Evolutionary conservation across 2,329 filamentous ascomycete genomes (phyloP).

Genomic region (Diaporthe sp.): DNA sequence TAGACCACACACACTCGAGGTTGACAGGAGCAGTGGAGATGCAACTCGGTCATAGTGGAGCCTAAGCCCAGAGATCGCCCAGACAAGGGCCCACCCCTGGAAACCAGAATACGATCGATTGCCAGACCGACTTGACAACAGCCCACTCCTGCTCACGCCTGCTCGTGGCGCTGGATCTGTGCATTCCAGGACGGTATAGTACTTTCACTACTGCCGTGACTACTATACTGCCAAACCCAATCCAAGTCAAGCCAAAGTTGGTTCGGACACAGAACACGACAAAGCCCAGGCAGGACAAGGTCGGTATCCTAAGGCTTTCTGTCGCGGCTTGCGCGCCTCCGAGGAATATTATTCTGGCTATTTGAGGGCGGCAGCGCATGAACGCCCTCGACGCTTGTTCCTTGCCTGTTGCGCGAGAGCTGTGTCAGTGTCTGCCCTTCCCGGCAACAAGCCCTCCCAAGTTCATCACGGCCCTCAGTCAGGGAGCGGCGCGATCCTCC

Average conservation of each 20-base stretch:
- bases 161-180: slow-evolving; percentile 13
- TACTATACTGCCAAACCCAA: background rate
- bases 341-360: background rate
- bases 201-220: background rate
- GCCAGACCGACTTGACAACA: slow-evolving; percentile 21
- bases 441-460: background rate
- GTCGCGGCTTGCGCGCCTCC: slow-evolving; percentile 38
- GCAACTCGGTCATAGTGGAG: slow-evolving; percentile 11
- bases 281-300: background rate
- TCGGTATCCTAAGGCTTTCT: background rate
- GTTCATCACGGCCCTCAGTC: slow-evolving; percentile 1
- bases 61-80: slow-evolving; percentile 6
- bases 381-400: slow-evolving; percentile 12
- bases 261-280: background rate
- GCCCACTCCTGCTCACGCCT: background rate
- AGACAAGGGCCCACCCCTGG: slow-evolving; percentile 28
- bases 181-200: slow-evolving; percentile 22
- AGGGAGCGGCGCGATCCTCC: slow-evolving; percentile 29
- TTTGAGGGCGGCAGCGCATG: slow-evolving; percentile 14
- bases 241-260: background rate
- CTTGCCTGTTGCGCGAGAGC: background rate
- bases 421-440: slow-evolving; percentile 2
- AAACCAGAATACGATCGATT: slow-evolving; percentile 5
- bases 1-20: background rate
- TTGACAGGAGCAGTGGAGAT: slow-evolving; percentile 4